Conservation (phyloP, 2,329 filamentous ascomycete species). For the Zymoseptoria brevis region DNA sequence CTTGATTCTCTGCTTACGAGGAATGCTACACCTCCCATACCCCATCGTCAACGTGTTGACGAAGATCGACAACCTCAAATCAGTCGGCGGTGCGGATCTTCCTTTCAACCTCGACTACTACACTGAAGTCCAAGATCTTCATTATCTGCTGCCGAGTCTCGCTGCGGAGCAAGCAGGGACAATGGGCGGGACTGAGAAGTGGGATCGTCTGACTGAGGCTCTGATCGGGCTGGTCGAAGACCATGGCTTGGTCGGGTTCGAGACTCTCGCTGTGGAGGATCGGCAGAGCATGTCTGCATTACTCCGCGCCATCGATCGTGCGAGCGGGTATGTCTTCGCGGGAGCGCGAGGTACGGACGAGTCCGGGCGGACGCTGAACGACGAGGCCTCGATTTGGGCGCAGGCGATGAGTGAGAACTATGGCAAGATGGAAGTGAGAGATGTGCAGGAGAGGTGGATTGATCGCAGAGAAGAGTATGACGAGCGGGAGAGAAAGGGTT, state of each 20-base stretch:
- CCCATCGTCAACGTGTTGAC: conserved; percentile 92
- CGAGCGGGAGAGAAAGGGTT: conserved; percentile 63
- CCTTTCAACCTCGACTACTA: conserved; percentile 97
- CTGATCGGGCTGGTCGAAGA: conserved; percentile 81
- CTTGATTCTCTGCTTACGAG: conserved; percentile 81
- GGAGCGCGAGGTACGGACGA: conserved; percentile 87
- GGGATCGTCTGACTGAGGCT: conserved; percentile 74
- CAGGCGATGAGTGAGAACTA: conserved; percentile 71
- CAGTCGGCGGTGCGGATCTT: conserved; percentile 62
- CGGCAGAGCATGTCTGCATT: conserved; percentile 95
- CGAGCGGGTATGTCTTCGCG: conserved; percentile 88
- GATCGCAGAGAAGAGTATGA: conserved; percentile 86
- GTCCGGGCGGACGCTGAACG: conserved; percentile 24
- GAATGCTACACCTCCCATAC: conserved; percentile 97
- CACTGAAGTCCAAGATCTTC: conserved; percentile 90
- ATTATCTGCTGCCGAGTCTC: conserved; percentile 72
- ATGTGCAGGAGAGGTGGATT: conserved; percentile 94
- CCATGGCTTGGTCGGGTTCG: conserved; percentile 83
- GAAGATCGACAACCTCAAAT: conserved; percentile 89
- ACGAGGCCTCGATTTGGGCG: conserved; percentile 70
- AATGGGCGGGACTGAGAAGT: conserved; percentile 50
- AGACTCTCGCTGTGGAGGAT: conserved; percentile 91
- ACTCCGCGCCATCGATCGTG: conserved; percentile 79
- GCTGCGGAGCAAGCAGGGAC: conserved; percentile 59
- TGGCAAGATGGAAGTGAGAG: conserved; percentile 68